A percentile compares a stretch with the other conserved stretches of the same genome.
phyloP scores from a whole-genome alignment of 2,329 filamentous ascomycete genomes.

The Penicillium sp. region DNA sequence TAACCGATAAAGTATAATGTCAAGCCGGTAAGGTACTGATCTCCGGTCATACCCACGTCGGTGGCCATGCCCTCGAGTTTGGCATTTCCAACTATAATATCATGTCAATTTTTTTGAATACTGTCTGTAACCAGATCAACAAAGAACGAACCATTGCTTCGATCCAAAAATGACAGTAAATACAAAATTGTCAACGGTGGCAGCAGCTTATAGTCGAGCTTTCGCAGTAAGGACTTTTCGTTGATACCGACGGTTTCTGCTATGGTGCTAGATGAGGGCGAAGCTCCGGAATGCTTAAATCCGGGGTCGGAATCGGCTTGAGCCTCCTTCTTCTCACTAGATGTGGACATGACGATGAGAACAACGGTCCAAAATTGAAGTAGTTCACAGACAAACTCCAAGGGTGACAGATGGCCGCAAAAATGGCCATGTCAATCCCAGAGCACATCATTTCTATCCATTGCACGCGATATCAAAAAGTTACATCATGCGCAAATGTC shows the following conservation, averaged over 20 bases:
- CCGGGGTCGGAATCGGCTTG: background rate
- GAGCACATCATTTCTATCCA: background rate
- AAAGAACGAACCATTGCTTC: slow-evolving; percentile 36
- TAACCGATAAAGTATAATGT: slow-evolving; percentile 40
- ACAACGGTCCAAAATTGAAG: background rate
- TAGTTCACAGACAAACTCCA: background rate
- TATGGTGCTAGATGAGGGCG: slow-evolving; percentile 15
- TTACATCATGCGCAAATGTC: background rate
- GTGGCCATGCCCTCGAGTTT: slow-evolving; percentile 35
- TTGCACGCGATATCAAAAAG: background rate
- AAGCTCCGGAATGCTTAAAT: background rate
- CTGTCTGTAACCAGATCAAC: background rate
- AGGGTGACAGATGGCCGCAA: background rate
- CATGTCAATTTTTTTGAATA: background rate
- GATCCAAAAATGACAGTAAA: slow-evolving; percentile 43
- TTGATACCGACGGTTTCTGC: slow-evolving; percentile 29
- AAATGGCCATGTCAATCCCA: background rate
- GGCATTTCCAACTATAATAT: slow-evolving; percentile 36
- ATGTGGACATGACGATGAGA: slow-evolving; percentile 4
- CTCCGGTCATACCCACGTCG: slow-evolving; percentile 38
- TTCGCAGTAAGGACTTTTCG: slow-evolving; percentile 41
- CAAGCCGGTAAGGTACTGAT: slow-evolving; percentile 40
- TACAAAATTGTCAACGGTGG: slow-evolving; percentile 45
- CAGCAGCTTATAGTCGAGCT: slow-evolving; percentile 43
- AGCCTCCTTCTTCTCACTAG: slow-evolving; percentile 8